Evolutionary conservation across 495 filamentous ascomycete genomes (phyloP), one percentile per base, ranked within the genome.

Genomic region (Pyrenula massariospora): DNA sequence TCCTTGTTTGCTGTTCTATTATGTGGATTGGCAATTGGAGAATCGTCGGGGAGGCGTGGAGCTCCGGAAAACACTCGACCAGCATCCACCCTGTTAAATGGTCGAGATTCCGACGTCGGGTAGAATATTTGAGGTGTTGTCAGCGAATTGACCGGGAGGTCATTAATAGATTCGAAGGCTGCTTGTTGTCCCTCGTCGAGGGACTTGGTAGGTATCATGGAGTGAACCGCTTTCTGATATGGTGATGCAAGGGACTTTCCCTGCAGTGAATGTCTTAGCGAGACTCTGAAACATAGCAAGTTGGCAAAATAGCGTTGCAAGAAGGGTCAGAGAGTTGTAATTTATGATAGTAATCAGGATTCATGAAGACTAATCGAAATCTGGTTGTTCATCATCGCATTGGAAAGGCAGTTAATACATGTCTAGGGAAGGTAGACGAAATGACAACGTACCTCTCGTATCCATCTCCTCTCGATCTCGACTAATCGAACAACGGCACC

Each of bases 351-450:
- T 77, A 79, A 80, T 77, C 77, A 80, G 68, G 64, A 56, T 63
- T 96, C 92, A 96, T 96, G 77, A 92, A 96, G 92, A 96, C 92
- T 95, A 95, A 98, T 96, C 92, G 91, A 85, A 77, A 75, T 79
- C 76, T 84, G 83, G 79, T 81, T 54, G 56, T 78, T 80, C 86
- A 84, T 85, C 85, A 85, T 84, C 12, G 15, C 11, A n/a, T n/a
- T n/a, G n/a, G n/a, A n/a, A n/a, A n/a, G n/a, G n/a, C n/a, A n/a
- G 10, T 52, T 12, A 56, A 49, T 15, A 20, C 25, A 21, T 8
- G 31, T 10, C 12, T 68, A 71, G 61, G 54, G 55, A 59, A 66
- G 52, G 61, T 58, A 66, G 58, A 58, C 53, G 54, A 57, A 64
- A 58, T 66, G 69, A 70, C 54, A 53, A 62, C 78, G 68, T 75